Evolutionary conservation across 2,329 filamentous ascomycete genomes (phyloP).

Genomic region (Fusarium falciforme): DNA sequence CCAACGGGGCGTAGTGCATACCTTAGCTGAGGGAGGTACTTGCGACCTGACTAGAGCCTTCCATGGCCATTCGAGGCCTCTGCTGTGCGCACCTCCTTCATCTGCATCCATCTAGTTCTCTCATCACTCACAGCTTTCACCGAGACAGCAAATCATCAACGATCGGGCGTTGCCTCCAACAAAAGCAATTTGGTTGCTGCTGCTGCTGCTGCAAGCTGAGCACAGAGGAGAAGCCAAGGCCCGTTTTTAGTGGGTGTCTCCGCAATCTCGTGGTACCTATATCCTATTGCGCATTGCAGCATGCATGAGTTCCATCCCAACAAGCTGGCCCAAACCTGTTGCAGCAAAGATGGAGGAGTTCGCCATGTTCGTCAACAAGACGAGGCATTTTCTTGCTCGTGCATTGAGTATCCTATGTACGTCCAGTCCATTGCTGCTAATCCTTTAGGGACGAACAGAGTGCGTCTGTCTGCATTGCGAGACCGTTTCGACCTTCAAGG

Average conservation of each 20-base stretch:
- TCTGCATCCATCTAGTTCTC: neutral
- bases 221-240: conserved; percentile 4
- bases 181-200: neutral
- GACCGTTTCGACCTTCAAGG: conserved; percentile 13
- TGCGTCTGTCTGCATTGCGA: conserved; percentile 13
- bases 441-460: conserved; percentile 12
- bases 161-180: neutral
- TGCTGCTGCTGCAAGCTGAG: neutral
- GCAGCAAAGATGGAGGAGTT: conserved; percentile 3
- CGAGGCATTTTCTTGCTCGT: conserved; percentile 7
- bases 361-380: neutral
- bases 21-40: neutral
- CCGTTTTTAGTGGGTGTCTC: neutral
- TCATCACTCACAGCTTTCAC: neutral
- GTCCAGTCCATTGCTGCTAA: neutral
- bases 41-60: neutral
- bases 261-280: neutral
- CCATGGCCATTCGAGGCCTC: neutral
- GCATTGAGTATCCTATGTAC: neutral
- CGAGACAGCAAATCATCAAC: neutral
- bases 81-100: neutral
- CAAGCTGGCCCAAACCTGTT: conserved; percentile 1
- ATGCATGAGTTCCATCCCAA: conserved; percentile 3
- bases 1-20: neutral
- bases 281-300: conserved; percentile 2